Base-by-base conservation (phyloP, 805 yeast genomes). In the Debaryomyces maramus region DNA sequence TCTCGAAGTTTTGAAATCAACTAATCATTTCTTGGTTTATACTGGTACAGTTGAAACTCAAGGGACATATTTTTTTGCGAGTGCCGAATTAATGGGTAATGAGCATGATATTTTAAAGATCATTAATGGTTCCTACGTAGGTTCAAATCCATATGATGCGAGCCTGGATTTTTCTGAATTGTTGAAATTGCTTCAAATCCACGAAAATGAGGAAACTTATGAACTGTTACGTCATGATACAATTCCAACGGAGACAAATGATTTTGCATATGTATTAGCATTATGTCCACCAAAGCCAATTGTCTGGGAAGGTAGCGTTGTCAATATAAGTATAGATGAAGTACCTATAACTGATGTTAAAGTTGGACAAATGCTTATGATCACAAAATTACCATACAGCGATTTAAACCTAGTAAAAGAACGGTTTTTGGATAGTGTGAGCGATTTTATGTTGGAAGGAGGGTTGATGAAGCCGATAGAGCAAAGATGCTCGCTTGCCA, bases 281-380 rank as follows among this genome's bases (percentile, higher is more conserved):
- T 61, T 90, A 4, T 81, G 87, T 51, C 89, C 96, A 0, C 74
- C 83, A 2, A 87, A 87, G 52, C 95, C 97, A 0, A 75, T 90
- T 61, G 79, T 86, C 35, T 91, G 98, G 98, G 89, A 85, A 45
- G 97, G 97, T 4, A 73, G 78, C 13, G 81, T 85, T 46, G 73
- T 82, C 27, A 75, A 80, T 31, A 58, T 86, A 5, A 70, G 72
- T 10, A 58, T 78, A 10, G 72, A 66, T 8, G 54, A 61, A 3
- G 64, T 75, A 3, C 77, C 81, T 0, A 62, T 75, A 3, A 68
- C 78, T 17, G 83, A 81, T 40, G 66, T 85, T n/a, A 76, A 73
- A 43, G 78, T 77, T 8, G 93, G 95, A 2, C 79, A 81, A 40
- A 73, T 85, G 48, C 56, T 87, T 20, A 61, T 88, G 38, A 75